Evolutionary conservation across 495 filamentous ascomycete genomes (phyloP).

Genomic region (Neurospora sp.): DNA sequence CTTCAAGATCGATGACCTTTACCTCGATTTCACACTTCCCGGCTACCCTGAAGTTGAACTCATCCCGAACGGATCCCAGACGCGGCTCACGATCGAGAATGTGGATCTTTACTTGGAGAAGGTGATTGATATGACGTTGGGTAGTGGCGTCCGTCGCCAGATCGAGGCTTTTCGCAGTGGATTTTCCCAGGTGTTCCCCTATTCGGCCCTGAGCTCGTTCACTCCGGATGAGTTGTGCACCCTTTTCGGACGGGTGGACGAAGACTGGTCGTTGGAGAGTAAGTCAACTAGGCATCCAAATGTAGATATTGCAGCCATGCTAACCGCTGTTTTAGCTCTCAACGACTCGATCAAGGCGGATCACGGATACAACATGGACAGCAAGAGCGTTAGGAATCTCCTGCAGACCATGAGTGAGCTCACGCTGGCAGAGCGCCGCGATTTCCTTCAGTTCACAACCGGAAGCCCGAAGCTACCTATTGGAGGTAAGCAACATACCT

Average conservation of each 20-base stretch:
- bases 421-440: conserved; percentile 60
- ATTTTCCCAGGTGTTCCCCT: conserved; percentile 96
- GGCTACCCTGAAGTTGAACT: conserved; percentile 89
- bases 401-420: conserved; percentile 94
- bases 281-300: conserved; percentile 28
- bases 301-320: neutral
- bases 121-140: conserved; percentile 86
- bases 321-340: conserved; percentile 47
- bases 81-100: conserved; percentile 75
- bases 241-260: conserved; percentile 87
- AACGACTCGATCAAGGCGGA: conserved; percentile 99
- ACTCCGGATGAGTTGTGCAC: conserved; percentile 95
- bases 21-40: conserved; percentile 87
- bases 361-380: conserved; percentile 98
- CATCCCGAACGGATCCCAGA: conserved; percentile 59
- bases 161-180: conserved; percentile 84
- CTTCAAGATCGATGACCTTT: conserved; percentile 71
- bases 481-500: conserved; percentile 56
- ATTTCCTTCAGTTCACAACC: conserved; percentile 97
- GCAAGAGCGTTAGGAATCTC: conserved; percentile 88
- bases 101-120: conserved; percentile 78
- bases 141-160: conserved; percentile 75
- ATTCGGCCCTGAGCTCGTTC: conserved; percentile 83
- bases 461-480: conserved; percentile 98
- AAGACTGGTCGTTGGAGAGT: conserved; percentile 98